Evolutionary conservation across 1,139 yeast species (phyloP).

Genomic region (Kurtzmaniella quercitrusa): DNA sequence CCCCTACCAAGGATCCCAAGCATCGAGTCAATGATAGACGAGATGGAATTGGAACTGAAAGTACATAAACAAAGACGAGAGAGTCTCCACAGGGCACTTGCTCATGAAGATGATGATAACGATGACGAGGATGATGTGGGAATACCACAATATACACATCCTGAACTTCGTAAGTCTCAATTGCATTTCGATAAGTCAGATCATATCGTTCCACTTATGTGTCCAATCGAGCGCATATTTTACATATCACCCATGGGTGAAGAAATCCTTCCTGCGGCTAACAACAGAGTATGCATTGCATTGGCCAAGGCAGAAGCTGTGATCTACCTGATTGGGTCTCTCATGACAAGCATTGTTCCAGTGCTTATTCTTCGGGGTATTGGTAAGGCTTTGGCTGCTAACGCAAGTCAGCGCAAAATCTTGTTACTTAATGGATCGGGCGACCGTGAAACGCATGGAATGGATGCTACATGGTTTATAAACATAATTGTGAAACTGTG

Average conservation of each 20-base stretch:
- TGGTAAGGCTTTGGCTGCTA: constrained; percentile 51
- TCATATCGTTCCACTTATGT: constrained; percentile 54
- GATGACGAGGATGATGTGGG: constrained; percentile 52
- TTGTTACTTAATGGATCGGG: constrained; percentile 65
- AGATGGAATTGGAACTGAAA: background rate
- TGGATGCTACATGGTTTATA: constrained; percentile 59
- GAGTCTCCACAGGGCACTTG: constrained; percentile 7
- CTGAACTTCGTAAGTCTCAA: constrained; percentile 71
- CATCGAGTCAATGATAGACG: background rate
- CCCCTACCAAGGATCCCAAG: background rate
- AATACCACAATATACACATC: constrained; percentile 73
- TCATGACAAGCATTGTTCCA: constrained; percentile 84
- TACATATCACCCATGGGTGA: constrained; percentile 88
- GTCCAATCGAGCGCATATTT: constrained; percentile 71
- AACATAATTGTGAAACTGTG: constrained; percentile 51
- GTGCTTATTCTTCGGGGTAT: constrained; percentile 70
- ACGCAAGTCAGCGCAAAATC: constrained; percentile 42
- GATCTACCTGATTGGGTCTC: constrained; percentile 79
- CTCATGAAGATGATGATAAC: constrained; percentile 34
- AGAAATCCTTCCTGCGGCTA: constrained; percentile 78
- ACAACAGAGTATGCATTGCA: constrained; percentile 55
- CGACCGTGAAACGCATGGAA: constrained; percentile 74
- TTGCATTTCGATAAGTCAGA: constrained; percentile 62
- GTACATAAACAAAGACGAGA: constrained; percentile 2
- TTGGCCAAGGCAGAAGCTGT: constrained; percentile 52